phyloP scores from a whole-genome alignment of 2,329 filamentous ascomycete genomes.

The Xylaria sp. region DNA sequence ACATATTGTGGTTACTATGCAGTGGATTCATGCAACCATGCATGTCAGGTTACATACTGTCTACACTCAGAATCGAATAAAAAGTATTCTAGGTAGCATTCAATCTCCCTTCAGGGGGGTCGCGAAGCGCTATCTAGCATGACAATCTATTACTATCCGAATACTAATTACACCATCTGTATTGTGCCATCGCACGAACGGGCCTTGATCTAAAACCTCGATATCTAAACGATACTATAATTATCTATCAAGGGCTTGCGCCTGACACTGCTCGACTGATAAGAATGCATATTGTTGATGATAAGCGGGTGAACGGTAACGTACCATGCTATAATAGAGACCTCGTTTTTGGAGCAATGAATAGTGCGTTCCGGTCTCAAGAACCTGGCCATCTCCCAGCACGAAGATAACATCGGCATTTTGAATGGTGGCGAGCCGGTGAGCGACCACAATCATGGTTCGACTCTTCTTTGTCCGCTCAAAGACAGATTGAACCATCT shows the following conservation, averaged over 20 bases:
- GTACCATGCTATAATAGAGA: conserved; percentile 68
- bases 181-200: neutral
- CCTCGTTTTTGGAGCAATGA: conserved; percentile 63
- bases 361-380: conserved; percentile 64
- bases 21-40: neutral
- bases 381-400: conserved; percentile 71
- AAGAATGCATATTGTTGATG: conserved; percentile 21
- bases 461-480: conserved; percentile 69
- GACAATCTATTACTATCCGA: conserved; percentile 9
- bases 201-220: neutral
- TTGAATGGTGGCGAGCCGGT: conserved; percentile 79
- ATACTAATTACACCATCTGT: neutral
- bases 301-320: conserved; percentile 43
- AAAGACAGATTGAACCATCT: conserved; percentile 72
- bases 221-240: neutral
- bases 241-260: conserved; percentile 48
- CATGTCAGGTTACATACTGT: neutral
- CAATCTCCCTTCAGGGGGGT: conserved; percentile 10
- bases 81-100: conserved; percentile 12
- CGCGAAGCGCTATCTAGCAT: neutral
- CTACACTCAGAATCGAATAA: neutral
- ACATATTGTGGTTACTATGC: neutral
- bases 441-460: conserved; percentile 80
- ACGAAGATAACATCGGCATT: conserved; percentile 83
- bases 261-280: conserved; percentile 46